Evolutionary conservation across 768 basidiomycete species (phyloP).

Genomic region (Mrakia frigida): DNA sequence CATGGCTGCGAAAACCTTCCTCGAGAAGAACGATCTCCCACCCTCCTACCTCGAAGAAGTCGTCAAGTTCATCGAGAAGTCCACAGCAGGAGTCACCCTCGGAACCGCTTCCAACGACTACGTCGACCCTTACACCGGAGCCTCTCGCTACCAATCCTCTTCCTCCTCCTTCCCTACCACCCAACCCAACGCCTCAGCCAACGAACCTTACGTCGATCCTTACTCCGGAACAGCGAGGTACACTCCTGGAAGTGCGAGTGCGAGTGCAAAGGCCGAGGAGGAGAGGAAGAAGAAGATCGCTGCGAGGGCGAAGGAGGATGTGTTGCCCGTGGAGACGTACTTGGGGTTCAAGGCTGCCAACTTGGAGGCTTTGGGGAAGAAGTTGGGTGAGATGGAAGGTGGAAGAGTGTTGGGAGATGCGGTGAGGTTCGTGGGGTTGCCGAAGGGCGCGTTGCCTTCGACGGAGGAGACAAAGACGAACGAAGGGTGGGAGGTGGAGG

Average conservation of each 20-base stretch:
- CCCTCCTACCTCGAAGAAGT: constrained; percentile 79
- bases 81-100: constrained; percentile 68
- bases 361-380: constrained; percentile 70
- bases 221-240: constrained; percentile 69
- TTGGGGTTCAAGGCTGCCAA: constrained; percentile 82
- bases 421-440: constrained; percentile 45
- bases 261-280: constrained; percentile 3
- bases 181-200: background rate
- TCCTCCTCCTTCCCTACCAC: constrained; percentile 41
- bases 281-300: constrained; percentile 35
- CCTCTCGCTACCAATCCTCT: constrained; percentile 59
- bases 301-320: constrained; percentile 37
- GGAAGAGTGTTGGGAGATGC: background rate
- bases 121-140: constrained; percentile 89
- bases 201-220: constrained; percentile 51
- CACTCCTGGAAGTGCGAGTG: constrained; percentile 33
- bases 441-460: background rate
- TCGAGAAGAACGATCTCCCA: constrained; percentile 76
- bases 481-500: constrained; percentile 25
- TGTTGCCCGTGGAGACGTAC: constrained; percentile 48
- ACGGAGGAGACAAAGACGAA: constrained; percentile 8
- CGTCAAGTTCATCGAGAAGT: constrained; percentile 87
- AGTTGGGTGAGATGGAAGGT: constrained; percentile 46
- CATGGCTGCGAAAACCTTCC: constrained; percentile 79
- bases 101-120: constrained; percentile 53